phyloP scores from a whole-genome alignment of 768 basidiomycete genomes.

The Pleurotus salmoneostramineus region DNA sequence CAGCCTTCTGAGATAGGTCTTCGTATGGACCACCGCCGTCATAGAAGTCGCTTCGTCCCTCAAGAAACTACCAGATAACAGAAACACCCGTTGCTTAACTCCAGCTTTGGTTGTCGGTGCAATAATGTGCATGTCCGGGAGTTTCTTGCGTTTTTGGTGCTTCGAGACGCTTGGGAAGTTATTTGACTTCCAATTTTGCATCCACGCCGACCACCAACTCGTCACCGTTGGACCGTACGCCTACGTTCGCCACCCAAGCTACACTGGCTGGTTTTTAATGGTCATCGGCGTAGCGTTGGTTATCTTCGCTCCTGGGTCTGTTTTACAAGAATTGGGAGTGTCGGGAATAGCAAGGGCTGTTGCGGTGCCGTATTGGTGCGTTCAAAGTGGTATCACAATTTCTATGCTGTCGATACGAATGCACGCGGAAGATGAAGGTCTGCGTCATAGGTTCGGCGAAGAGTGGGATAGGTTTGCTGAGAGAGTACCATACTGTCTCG shows the following conservation, averaged over 20 bases:
- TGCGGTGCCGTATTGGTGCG: background rate
- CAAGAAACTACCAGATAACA: background rate
- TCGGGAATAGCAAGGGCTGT: background rate
- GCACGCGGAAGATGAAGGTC: slow-evolving; percentile 25
- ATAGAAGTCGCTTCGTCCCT: background rate
- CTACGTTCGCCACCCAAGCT: slow-evolving; percentile 31
- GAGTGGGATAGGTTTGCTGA: slow-evolving; percentile 31
- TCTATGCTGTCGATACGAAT: slow-evolving; percentile 6
- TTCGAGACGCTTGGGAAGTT: slow-evolving; percentile 7
- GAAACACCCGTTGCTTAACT: background rate
- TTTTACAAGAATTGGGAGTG: slow-evolving; percentile 8
- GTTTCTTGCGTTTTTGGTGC: background rate
- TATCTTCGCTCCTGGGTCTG: slow-evolving; percentile 5
- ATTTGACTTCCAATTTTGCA: slow-evolving; percentile 11
- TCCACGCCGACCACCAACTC: slow-evolving; percentile 10
- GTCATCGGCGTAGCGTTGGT: background rate
- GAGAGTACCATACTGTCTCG: slow-evolving; percentile 20
- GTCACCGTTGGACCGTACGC: slow-evolving; percentile 28
- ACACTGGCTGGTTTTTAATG: slow-evolving; percentile 9
- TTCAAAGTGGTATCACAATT: background rate
- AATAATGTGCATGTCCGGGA: background rate
- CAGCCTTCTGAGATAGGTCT: background rate
- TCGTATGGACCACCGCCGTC: background rate
- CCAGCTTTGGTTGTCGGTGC: background rate
- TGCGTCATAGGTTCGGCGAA: slow-evolving; percentile 29